phyloP scores from a whole-genome alignment of 2,329 filamentous ascomycete species.

The Trichoderma hamatum region DNA sequence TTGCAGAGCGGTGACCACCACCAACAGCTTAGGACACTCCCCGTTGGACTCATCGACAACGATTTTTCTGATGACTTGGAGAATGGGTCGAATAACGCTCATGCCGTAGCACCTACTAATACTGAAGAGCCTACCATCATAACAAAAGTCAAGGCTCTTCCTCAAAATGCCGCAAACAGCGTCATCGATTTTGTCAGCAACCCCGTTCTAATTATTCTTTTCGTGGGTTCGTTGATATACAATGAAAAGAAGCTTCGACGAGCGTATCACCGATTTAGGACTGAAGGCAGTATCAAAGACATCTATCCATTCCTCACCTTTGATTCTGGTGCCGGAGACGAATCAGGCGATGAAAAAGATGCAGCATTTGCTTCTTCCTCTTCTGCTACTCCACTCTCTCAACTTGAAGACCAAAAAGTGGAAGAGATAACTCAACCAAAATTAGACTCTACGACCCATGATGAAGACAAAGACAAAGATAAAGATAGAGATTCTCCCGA shows the following conservation, averaged over 20 bases:
- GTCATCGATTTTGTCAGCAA: constrained; percentile 60
- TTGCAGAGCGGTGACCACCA: constrained; percentile 37
- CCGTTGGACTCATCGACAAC: constrained; percentile 39
- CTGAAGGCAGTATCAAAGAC: constrained; percentile 37
- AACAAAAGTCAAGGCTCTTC: constrained; percentile 54
- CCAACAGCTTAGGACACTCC: constrained; percentile 44
- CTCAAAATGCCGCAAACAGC: constrained; percentile 53
- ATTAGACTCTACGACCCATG: not conserved
- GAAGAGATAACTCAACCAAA: constrained; percentile 8
- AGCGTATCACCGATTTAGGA: constrained; percentile 42
- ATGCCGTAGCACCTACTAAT: constrained; percentile 31
- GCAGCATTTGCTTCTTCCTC: not conserved
- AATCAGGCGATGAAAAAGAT: constrained; percentile 16
- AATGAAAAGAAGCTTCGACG: constrained; percentile 51
- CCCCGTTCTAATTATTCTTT: constrained; percentile 53
- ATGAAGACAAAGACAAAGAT: constrained; percentile 5
- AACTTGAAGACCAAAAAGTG: not conserved
- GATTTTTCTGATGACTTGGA: constrained; percentile 39
- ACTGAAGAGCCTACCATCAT: constrained; percentile 49
- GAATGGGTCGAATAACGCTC: constrained; percentile 40
- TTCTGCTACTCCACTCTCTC: not conserved
- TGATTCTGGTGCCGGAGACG: not conserved
- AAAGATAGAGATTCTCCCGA: not conserved
- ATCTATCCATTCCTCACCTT: constrained; percentile 12
- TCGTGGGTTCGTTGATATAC: constrained; percentile 48